Conservation (phyloP, 1,284 basidiomycete species). For the Trametes hirsuta region DNA sequence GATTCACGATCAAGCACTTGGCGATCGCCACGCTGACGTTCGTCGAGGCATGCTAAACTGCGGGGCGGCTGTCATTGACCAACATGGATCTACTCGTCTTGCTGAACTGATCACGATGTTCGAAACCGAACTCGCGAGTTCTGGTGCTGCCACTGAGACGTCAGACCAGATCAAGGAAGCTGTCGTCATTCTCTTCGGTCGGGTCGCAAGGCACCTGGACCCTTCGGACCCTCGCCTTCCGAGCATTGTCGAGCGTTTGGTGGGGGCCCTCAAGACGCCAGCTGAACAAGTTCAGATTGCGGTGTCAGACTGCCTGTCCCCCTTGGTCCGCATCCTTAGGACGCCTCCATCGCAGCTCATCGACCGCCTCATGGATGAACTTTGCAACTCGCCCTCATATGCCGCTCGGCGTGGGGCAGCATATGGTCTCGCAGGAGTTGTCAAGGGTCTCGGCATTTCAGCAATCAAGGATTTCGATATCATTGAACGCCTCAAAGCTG, state of each 20-base stretch:
- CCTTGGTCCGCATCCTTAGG: conserved; percentile 79
- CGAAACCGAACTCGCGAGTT: conserved; percentile 76
- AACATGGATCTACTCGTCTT: conserved; percentile 78
- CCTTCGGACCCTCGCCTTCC: conserved; percentile 78
- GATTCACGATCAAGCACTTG: conserved; percentile 84
- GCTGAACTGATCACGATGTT: conserved; percentile 84
- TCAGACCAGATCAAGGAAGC: conserved; percentile 94
- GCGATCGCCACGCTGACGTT: conserved; percentile 85
- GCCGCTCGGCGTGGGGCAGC: conserved; percentile 93
- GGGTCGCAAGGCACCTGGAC: conserved; percentile 89
- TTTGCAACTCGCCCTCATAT: conserved; percentile 85
- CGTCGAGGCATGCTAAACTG: conserved; percentile 88
- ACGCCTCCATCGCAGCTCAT: conserved; percentile 71
- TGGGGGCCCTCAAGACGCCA: conserved; percentile 92
- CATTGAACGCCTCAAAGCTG: conserved; percentile 74
- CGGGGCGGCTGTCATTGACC: conserved; percentile 82
- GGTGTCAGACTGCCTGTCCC: conserved; percentile 92
- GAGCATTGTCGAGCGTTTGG: conserved; percentile 86
- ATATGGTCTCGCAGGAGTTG: conserved; percentile 92
- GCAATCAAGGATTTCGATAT: conserved; percentile 87
- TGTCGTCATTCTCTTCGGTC: conserved; percentile 93
- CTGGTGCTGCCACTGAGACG: conserved; percentile 67
- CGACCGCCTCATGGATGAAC: conserved; percentile 76
- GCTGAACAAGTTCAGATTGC: conserved; percentile 97
- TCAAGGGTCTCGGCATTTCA: conserved; percentile 88